Evolutionary conservation across 1,284 basidiomycete species (phyloP).

Genomic region (Spongiforma sp.): DNA sequence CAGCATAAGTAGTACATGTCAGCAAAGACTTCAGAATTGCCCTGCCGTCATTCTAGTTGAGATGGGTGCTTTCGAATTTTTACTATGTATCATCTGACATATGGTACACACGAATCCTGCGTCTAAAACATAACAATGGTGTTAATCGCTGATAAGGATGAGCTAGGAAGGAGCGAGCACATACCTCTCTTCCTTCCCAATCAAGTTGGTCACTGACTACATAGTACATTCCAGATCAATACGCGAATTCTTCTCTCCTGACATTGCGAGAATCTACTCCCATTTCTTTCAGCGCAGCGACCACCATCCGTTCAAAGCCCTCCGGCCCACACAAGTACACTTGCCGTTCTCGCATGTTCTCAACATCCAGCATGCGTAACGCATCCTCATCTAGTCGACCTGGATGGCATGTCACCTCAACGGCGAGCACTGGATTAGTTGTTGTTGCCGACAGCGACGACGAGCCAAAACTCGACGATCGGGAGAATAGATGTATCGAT

Average conservation of each 20-base stretch:
- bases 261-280: conserved; percentile 21
- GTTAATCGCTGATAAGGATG: too few species aligned
- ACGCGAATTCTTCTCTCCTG: conserved; percentile 27
- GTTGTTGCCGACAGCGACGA: background rate
- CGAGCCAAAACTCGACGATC: background rate
- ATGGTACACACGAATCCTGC: too few species aligned
- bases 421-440: background rate
- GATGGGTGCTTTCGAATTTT: too few species aligned
- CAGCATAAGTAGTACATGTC: too few species aligned
- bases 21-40: too few species aligned
- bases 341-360: conserved; percentile 4
- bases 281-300: conserved; percentile 17
- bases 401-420: conserved; percentile 19
- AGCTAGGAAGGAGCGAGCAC: background rate
- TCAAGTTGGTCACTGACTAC: too few species aligned
- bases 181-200: background rate
- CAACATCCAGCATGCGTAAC: conserved; percentile 11
- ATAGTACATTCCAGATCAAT: conserved; percentile 15
- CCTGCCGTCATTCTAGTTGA: too few species aligned
- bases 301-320: conserved; percentile 25
- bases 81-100: too few species aligned
- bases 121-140: too few species aligned
- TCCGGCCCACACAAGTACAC: conserved; percentile 32
- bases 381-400: conserved; percentile 18
- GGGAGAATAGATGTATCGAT: conserved; percentile 30